Conservation (phyloP, 1,139 yeast species). For the Barnettozyma hawaiiensis region DNA sequence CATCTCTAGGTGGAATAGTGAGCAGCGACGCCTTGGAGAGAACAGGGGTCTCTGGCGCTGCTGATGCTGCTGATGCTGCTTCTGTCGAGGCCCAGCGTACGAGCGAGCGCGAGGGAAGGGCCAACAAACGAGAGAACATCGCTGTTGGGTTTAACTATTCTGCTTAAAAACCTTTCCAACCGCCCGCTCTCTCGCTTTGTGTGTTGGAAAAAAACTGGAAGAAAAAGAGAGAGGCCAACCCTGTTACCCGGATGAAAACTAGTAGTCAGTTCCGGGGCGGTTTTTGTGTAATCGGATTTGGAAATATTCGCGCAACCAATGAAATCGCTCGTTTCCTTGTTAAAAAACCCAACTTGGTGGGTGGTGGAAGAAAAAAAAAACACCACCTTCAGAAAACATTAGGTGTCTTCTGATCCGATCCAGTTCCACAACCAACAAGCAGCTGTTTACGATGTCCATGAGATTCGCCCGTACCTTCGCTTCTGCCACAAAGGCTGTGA, state of each 20-base stretch:
- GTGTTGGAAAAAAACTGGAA: background rate
- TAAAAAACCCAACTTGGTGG: conserved; percentile 3
- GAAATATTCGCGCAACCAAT: conserved; percentile 3
- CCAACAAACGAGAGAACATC: conserved; percentile 1
- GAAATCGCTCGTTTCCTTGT: background rate
- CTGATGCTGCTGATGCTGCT: conserved; percentile 1
- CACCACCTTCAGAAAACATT: conserved; percentile 4
- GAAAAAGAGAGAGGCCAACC: background rate
- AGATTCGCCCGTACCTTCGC: conserved; percentile 55
- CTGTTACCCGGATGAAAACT: background rate
- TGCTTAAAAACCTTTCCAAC: no score
- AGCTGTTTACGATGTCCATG: conserved; percentile 11
- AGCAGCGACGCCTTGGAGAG: conserved; percentile 24
- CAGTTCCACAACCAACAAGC: conserved; percentile 9
- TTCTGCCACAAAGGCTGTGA: conserved; percentile 52
- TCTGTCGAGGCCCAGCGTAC: conserved; percentile 1
- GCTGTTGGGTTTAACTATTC: no score
- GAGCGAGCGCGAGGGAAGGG: conserved; percentile 1
- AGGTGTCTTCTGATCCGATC: conserved; percentile 8
- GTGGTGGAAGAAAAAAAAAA: conserved; percentile 8
- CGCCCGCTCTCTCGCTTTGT: background rate
- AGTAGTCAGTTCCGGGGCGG: no score
- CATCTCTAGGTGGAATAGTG: conserved; percentile 35
- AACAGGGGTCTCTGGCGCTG: conserved; percentile 4
- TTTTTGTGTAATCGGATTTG: no score